A percentile compares a stretch with the other conserved stretches of the same genome.
These are phyloP conservation scores for Termitomyces sp. DNA, from an alignment of 768 basidiomycete genomes.

Conservation along the genomic window DNA sequence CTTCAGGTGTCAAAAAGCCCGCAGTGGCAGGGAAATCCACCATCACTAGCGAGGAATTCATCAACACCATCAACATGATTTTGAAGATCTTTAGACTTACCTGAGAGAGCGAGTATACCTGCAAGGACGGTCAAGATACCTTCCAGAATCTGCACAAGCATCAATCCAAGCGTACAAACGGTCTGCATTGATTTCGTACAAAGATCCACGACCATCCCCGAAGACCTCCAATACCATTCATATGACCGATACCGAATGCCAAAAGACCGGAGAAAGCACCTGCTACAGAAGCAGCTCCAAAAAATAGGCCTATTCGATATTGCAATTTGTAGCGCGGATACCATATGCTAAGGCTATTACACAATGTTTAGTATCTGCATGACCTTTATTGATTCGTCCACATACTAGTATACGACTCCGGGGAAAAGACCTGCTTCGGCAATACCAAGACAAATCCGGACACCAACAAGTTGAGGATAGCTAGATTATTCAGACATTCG, in stretches of 20 bases:
- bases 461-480: slow-evolving; percentile 55
- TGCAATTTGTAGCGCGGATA: slow-evolving; percentile 60
- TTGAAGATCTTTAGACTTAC: slow-evolving; percentile 21
- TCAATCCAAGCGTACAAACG: background rate
- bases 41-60: slow-evolving; percentile 32
- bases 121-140: slow-evolving; percentile 56
- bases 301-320: slow-evolving; percentile 56
- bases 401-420: slow-evolving; percentile 68
- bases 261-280: slow-evolving; percentile 59
- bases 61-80: background rate
- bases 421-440: slow-evolving; percentile 71
- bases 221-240: slow-evolving; percentile 39
- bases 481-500: slow-evolving; percentile 22
- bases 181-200: slow-evolving; percentile 24
- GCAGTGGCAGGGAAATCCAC: slow-evolving; percentile 60
- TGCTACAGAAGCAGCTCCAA: slow-evolving; percentile 56
- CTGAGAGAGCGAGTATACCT: slow-evolving; percentile 44
- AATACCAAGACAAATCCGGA: slow-evolving; percentile 53
- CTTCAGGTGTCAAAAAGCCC: slow-evolving; percentile 53
- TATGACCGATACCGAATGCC: slow-evolving; percentile 49
- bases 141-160: slow-evolving; percentile 46
- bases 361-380: background rate
- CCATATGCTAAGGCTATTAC: slow-evolving; percentile 53
- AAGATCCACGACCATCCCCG: slow-evolving; percentile 69
- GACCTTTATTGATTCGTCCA: background rate